Conservation (phyloP, 345 rosid genomes). For the Euclidium syriacum region DNA sequence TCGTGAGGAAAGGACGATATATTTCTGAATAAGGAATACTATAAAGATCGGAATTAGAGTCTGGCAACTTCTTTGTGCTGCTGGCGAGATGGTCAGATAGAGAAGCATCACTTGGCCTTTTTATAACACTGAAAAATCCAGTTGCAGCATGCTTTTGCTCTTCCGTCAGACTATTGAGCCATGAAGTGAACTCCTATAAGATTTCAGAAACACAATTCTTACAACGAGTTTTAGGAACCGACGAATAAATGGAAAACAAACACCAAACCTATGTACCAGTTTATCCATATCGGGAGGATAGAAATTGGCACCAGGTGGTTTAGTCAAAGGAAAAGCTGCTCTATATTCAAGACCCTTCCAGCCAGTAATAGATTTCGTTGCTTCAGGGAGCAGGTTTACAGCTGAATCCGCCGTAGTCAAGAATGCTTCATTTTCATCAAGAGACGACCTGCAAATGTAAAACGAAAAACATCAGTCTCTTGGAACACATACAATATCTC, state of each 20-base stretch:
- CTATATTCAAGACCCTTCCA: constrained; percentile 93
- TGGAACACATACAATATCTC: background rate
- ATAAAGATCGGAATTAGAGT: constrained; percentile 45
- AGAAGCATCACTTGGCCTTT: constrained; percentile 49
- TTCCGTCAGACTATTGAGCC: constrained; percentile 54
- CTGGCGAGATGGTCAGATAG: constrained; percentile 25
- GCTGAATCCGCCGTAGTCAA: constrained; percentile 89
- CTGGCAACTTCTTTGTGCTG: constrained; percentile 27
- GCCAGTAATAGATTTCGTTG: constrained; percentile 55
- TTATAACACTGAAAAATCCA: constrained; percentile 77
- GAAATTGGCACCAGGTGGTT: constrained; percentile 91
- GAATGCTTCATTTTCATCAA: constrained; percentile 86
- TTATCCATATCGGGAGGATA: constrained; percentile 98
- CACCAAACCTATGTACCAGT: constrained; percentile 41
- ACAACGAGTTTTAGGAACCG: background rate
- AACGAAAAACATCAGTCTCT: constrained; percentile 18
- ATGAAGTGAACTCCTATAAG: constrained; percentile 67
- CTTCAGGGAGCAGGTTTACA: constrained; percentile 59
- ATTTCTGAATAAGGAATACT: constrained; percentile 62
- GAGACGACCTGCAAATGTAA: constrained; percentile 63
- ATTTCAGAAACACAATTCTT: constrained; percentile 22
- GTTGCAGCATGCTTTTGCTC: constrained; percentile 53
- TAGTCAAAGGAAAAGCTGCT: constrained; percentile 69
- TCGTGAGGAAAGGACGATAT: constrained; percentile 53
- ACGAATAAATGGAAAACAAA: background rate